Evolutionary conservation across 371 early-diverging fungal genomes (phyloP).

Genomic region (Mucor velutinosus): DNA sequence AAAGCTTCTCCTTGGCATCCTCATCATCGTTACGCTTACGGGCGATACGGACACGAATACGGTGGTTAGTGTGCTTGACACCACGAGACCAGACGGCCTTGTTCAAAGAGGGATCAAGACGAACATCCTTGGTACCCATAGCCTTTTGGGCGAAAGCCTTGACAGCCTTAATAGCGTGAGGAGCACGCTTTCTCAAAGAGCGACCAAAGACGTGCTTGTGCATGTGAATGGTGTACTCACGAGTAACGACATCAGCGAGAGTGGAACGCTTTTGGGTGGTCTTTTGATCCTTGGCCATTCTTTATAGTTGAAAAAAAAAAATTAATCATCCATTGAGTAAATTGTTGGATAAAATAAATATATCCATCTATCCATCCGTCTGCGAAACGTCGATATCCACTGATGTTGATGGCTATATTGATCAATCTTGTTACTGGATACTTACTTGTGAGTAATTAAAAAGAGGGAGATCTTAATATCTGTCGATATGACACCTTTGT

Average conservation of each 20-base stretch:
- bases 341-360: background rate
- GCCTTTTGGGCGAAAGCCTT: constrained; percentile 81
- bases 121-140: constrained; percentile 90
- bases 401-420: background rate
- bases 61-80: constrained; percentile 88
- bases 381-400: background rate
- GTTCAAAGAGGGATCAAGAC: constrained; percentile 80
- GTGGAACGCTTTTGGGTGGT: constrained; percentile 64
- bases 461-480: background rate
- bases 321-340: background rate
- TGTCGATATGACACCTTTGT: background rate
- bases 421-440: background rate
- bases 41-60: constrained; percentile 90
- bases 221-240: constrained; percentile 94
- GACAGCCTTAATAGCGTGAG: constrained; percentile 91
- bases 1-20: constrained; percentile 92
- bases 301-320: background rate
- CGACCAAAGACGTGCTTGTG: constrained; percentile 86
- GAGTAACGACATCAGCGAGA: constrained; percentile 77
- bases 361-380: background rate
- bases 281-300: constrained; percentile 51
- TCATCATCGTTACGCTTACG: constrained; percentile 95
- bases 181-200: constrained; percentile 96
- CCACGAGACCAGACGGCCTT: constrained; percentile 88
- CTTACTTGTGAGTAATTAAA: constrained; percentile 1